Evolutionary conservation across 1,284 basidiomycete genomes (phyloP).

Genomic region (Cutaneotrichosporon sp.): DNA sequence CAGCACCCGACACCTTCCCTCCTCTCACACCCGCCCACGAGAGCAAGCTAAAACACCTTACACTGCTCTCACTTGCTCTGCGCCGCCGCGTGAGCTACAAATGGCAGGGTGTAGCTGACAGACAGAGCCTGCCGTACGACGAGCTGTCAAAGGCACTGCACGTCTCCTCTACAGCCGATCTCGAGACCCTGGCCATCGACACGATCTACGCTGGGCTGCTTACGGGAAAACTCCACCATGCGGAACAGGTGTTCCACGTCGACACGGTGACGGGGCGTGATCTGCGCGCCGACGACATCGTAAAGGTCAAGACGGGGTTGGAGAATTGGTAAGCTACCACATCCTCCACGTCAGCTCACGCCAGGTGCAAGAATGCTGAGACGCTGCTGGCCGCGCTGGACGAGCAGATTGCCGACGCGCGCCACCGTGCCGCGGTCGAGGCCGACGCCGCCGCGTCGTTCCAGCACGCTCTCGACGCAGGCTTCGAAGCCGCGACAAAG

Average conservation of each 20-base stretch:
- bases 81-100: constrained; percentile 57
- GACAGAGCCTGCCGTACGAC: constrained; percentile 32
- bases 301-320: constrained; percentile 58
- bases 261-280: constrained; percentile 88
- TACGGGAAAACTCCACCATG: constrained; percentile 85
- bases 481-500: constrained; percentile 2
- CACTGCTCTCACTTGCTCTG: constrained; percentile 73
- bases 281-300: constrained; percentile 63
- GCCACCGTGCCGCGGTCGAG: constrained; percentile 5
- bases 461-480: constrained; percentile 6
- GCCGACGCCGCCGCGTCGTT: constrained; percentile 5
- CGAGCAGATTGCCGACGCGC: constrained; percentile 27
- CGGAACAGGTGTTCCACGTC: constrained; percentile 75
- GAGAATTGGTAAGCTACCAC: constrained; percentile 60
- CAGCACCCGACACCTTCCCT: constrained; percentile 60
- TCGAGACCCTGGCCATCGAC: constrained; percentile 94
- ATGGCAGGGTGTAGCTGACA: background rate
- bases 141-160: constrained; percentile 51
- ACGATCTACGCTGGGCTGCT: constrained; percentile 85
- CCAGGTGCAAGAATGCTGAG: constrained; percentile 69
- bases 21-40: constrained; percentile 65
- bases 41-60: constrained; percentile 84
- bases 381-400: constrained; percentile 57
- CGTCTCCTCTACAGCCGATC: constrained; percentile 67
- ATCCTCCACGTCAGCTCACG: background rate